A percentile compares a stretch with the other conserved stretches of the same genome.
phyloP scores from a whole-genome alignment of 2,329 filamentous ascomycete species.

The Colletotrichum endophyticum region DNA sequence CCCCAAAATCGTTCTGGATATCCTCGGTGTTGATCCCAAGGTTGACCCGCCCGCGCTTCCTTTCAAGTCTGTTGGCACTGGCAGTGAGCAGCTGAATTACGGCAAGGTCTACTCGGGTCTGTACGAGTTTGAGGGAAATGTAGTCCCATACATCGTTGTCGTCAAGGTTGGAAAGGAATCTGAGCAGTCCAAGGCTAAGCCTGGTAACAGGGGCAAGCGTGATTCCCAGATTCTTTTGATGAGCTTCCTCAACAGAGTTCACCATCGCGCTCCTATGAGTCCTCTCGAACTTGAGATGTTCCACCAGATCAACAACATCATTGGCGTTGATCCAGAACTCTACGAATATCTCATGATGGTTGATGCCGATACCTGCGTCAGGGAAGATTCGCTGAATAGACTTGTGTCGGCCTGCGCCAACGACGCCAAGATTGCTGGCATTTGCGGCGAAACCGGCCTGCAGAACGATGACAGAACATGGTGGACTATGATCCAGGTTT shows the following conservation, averaged over 20 bases:
- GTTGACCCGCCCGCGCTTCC: conserved; percentile 92
- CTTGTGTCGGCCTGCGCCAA: conserved; percentile 92
- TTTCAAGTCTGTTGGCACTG: conserved; percentile 90
- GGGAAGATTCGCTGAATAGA: conserved; percentile 89
- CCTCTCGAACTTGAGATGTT: conserved; percentile 98
- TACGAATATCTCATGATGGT: conserved; percentile 99
- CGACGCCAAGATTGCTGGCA: conserved; percentile 94
- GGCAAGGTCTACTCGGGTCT: conserved; percentile 98
- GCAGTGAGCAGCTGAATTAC: conserved; percentile 94
- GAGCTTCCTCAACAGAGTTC: conserved; percentile 97
- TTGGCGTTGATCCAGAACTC: conserved; percentile 94
- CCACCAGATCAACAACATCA: conserved; percentile 99
- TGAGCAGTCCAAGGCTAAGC: conserved; percentile 88
- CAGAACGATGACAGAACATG: conserved; percentile 94
- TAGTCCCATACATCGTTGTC: conserved; percentile 93
- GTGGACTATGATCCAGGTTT: conserved; percentile 99
- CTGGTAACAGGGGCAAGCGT: conserved; percentile 97
- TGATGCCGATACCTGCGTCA: conserved; percentile 94
- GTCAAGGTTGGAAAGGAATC: conserved; percentile 98
- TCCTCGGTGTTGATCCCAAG: conserved; percentile 95
- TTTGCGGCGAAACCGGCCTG: conserved; percentile 94
- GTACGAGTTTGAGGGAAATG: conserved; percentile 96
- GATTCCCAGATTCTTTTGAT: conserved; percentile 96
- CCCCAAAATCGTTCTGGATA: conserved; percentile 96
- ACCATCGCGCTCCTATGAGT: conserved; percentile 92